Conservation (phyloP, 2,329 filamentous ascomycete genomes). For the Colletotrichum sp. region DNA sequence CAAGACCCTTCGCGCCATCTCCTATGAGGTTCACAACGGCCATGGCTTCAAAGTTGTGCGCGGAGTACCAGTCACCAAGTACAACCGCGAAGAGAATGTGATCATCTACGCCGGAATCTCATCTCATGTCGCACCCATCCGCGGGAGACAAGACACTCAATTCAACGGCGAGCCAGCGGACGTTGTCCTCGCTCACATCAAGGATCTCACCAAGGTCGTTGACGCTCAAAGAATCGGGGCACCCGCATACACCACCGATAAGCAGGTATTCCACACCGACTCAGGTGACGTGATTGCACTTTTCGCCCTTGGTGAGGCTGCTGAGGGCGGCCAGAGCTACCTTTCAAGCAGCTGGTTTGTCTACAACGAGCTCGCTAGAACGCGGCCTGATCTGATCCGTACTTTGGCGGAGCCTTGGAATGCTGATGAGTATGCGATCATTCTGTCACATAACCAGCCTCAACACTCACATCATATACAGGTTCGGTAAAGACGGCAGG, state of each 20-base stretch:
- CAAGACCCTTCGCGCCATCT: conserved; percentile 53
- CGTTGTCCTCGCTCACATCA: conserved; percentile 65
- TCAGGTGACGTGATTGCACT: conserved; percentile 64
- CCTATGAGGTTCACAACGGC: conserved; percentile 59
- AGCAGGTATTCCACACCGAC: conserved; percentile 69
- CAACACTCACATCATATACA: conserved; percentile 26
- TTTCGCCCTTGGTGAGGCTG: conserved; percentile 57
- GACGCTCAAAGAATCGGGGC: conserved; percentile 51
- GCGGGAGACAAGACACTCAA: conserved; percentile 57
- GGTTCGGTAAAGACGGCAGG: conserved; percentile 54
- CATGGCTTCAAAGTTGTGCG: conserved; percentile 67
- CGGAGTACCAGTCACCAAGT: conserved; percentile 57
- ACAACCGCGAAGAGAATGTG: conserved; percentile 61
- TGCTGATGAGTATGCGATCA: conserved; percentile 42
- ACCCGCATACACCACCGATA: conserved; percentile 65
- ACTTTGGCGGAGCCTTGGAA: conserved; percentile 59
- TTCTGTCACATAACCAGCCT: too few relatives aligned
- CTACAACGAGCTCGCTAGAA: conserved; percentile 66
- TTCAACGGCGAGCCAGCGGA: conserved; percentile 51
- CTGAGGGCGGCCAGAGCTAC: conserved; percentile 61
- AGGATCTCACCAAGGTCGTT: conserved; percentile 54
- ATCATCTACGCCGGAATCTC: conserved; percentile 66
- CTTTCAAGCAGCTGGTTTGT: conserved; percentile 63
- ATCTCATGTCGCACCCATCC: conserved; percentile 58
- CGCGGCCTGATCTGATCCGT: conserved; percentile 63